A percentile compares a stretch with the other conserved stretches of the same genome.
Evolutionary conservation across 1,139 yeast genomes (phyloP).

Genomic region (Yamadazyma sp.): DNA sequence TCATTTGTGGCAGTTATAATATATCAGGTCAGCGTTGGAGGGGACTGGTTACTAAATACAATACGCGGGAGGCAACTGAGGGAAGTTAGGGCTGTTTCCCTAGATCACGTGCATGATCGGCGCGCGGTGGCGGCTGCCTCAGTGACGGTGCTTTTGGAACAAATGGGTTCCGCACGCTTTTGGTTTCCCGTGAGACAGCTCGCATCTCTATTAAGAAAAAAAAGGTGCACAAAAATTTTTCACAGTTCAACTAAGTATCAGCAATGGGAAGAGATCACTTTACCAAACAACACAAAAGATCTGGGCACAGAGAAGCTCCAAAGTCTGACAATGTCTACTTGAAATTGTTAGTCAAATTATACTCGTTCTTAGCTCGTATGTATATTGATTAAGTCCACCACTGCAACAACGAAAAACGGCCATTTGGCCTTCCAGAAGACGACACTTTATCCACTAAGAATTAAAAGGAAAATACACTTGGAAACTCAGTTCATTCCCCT

Average conservation of each 20-base stretch:
- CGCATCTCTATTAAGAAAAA: slow-evolving; percentile 2
- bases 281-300: slow-evolving; percentile 92
- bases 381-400: slow-evolving; percentile 23
- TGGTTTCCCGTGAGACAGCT: too few species aligned
- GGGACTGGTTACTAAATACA: too few species aligned
- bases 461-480: background rate
- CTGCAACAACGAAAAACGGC: too few species aligned
- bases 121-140: background rate
- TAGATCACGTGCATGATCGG: background rate
- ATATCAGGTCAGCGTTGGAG: too few species aligned
- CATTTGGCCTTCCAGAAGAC: background rate
- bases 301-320: slow-evolving; percentile 98
- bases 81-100: slow-evolving; percentile 1
- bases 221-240: slow-evolving; percentile 7
- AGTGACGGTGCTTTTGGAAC: too few species aligned
- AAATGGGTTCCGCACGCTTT: too few species aligned
- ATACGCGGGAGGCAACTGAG: background rate
- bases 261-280: slow-evolving; percentile 98
- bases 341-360: slow-evolving; percentile 94
- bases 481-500: background rate
- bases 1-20: slow-evolving; percentile 19
- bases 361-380: slow-evolving; percentile 99
- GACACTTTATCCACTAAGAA: background rate
- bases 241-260: slow-evolving; percentile 3
- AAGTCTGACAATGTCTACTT: slow-evolving; percentile 99